Evolutionary conservation across 345 rosid genomes (phyloP), one percentile per base, ranked within the genome.

Genomic region (Mercurialis annua): DNA sequence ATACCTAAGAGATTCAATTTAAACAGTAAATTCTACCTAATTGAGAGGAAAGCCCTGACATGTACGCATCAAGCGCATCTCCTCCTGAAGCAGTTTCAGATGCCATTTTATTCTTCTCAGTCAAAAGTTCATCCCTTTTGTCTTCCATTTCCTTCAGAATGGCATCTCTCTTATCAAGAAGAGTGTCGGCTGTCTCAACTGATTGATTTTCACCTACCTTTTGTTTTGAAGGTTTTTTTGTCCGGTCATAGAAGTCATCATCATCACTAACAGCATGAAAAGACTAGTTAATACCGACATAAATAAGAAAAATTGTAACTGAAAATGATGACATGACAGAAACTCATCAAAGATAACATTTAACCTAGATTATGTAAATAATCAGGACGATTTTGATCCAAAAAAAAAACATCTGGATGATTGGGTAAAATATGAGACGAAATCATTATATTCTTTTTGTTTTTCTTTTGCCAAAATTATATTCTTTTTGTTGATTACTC

Each of bases 221-320:
- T 70, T 74, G 73, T n/a, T 60, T 52, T 30, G 81, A 74, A 30
- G 79, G 77, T 67, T 84, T 90, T 81, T 91, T 89, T 21, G 98
- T 86, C 74, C 96, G 98, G 77, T 94, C 99, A 75, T 89, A 94
- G 80, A 89, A 94, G 62, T 94, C 98, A 76, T 91, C 99, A 69
- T 94, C 99, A 64, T 85, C 96, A 55, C 96, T 89, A 88, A 29
- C 23, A 60, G 50, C 42, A 76, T 20, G 57, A 72, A 76, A 24
- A 44, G 68, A 63, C 53, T 31, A 66, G 24, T 44, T 14, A 43
- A 67, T 21, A n/a, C n/a, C n/a, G 43, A 47, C 27, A 49, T 23
- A 38, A 17, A 30, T 43, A 34, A 34, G 53, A 59, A 64, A 36
- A 36, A 49, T 68, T 58, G 44, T 48, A 6, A 44, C 16, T 16